Evolutionary conservation across 1,284 basidiomycete genomes (phyloP), one percentile per base, ranked within the genome.

Genomic region (Trichosporon asahii): DNA sequence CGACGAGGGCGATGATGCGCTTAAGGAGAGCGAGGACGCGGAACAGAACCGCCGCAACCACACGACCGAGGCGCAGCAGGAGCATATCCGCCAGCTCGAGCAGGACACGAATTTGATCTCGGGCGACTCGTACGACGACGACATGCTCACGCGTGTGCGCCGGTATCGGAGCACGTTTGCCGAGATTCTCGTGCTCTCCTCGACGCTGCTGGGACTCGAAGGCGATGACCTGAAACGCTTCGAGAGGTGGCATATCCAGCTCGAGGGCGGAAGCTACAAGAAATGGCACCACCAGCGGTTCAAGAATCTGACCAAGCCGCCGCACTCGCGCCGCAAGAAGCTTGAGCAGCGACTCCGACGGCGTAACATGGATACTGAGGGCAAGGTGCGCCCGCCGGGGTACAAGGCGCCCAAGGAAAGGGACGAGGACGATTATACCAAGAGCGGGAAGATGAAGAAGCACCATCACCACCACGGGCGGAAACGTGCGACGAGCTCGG

Each of bases 141-240:
- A 78, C 70, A 77, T 79, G 76, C 71, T 79, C 7, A 23, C 67
- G 1, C 66, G 78, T 8, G 77, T 81, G 5, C 63, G 72, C 15
- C 64, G 75, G 49, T 85, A 85, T 65, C 77, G 84, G 25, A 73
- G 78, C 65, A 79, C 79, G 0, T 85, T 83, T 70, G 84, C 84
- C 14, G 77, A 80, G 68, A 75, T 84, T 21, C 76, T 85, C 1
- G 82, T 84, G 0, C 53, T 81, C 0, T 81, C 79, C 1, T 76
- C 78, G n/a, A 78, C 77, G 7, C 71, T 84, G 40, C 80, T 84
- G 68, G 75, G 75, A 53, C 76, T 85, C 5, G 78, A 82, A 64
- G 83, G 83, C 11, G 75, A 78, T 23, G 79, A 84, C 57, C 66
- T 76, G 70, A 73, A 79, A 27, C 73, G 68, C 21, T 84, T 83